A percentile compares a stretch with the other conserved stretches of the same genome.
Evolutionary conservation across 1,139 yeast genomes (phyloP).

Genomic region (Suhomyces atakaporum): DNA sequence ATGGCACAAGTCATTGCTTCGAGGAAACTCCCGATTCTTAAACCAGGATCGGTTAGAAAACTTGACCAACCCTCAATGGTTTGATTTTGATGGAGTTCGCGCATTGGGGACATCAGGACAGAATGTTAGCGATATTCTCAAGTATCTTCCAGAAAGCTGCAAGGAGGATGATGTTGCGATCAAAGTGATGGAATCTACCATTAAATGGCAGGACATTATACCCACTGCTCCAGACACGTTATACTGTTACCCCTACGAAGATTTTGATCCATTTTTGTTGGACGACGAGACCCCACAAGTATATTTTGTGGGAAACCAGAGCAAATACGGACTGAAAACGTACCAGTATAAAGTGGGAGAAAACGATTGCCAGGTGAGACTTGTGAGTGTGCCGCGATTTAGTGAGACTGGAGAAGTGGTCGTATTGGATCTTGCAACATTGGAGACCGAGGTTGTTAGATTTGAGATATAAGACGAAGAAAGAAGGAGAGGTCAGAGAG

Average conservation of each 20-base stretch:
- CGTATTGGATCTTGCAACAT: constrained; percentile 58
- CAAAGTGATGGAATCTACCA: constrained; percentile 60
- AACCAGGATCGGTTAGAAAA: constrained; percentile 43
- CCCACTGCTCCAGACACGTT: constrained; percentile 98
- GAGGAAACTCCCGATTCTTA: constrained; percentile 44
- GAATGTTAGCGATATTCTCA: constrained; percentile 72
- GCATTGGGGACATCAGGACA: constrained; percentile 83
- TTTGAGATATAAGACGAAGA: too few species aligned
- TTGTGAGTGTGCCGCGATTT: constrained; percentile 76
- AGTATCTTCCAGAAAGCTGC: constrained; percentile 43
- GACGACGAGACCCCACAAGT: constrained; percentile 74
- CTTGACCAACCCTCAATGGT: constrained; percentile 79
- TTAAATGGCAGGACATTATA: constrained; percentile 82
- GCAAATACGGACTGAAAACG: constrained; percentile 47
- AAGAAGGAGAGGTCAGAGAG: too few species aligned
- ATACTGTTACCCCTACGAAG: constrained; percentile 83
- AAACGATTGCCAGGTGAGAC: constrained; percentile 33
- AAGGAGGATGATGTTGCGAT: constrained; percentile 17
- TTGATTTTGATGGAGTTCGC: constrained; percentile 50
- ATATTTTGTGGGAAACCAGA: constrained; percentile 85
- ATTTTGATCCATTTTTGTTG: constrained; percentile 78
- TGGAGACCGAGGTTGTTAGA: constrained; percentile 51
- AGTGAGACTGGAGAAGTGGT: constrained; percentile 66
- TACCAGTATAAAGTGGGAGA: constrained; percentile 21
- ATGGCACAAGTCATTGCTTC: constrained; percentile 72